phyloP scores from a whole-genome alignment of 2,329 filamentous ascomycete species.

The Phaeosphaeria sp. region DNA sequence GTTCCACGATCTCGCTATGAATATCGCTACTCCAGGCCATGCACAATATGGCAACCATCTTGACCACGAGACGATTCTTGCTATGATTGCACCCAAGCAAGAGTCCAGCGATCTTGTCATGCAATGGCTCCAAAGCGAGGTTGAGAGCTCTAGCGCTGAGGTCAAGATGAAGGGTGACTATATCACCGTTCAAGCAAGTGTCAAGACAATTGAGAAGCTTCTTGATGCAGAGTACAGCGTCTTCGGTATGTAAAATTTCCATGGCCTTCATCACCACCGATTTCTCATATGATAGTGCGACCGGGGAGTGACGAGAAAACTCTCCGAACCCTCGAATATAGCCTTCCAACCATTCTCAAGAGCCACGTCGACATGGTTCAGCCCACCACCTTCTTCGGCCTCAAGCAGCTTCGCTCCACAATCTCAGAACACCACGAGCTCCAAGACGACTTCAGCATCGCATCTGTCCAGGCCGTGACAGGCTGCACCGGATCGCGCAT shows the following conservation, averaged over 20 bases:
- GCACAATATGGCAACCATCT: conserved; percentile 61
- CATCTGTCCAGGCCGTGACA: conserved; percentile 16
- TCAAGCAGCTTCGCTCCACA: conserved; percentile 22
- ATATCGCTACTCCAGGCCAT: conserved; percentile 58
- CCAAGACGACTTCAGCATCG: conserved; percentile 8
- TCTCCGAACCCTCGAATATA: conserved; percentile 20
- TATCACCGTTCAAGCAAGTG: conserved; percentile 57
- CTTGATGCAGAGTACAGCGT: conserved; percentile 53
- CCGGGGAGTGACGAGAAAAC: conserved; percentile 15
- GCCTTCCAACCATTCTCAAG: conserved; percentile 39
- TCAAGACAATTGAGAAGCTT: conserved; percentile 57
- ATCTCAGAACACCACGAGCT: conserved; percentile 23
- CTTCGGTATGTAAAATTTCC: conserved; percentile 51
- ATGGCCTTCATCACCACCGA: too few relatives aligned
- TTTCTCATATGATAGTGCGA: conserved; percentile 10
- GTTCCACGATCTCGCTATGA: conserved; percentile 28
- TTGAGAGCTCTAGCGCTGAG: conserved; percentile 44
- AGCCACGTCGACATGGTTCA: conserved; percentile 55
- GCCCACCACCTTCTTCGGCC: conserved; percentile 55
- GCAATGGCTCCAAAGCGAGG: conserved; percentile 60
- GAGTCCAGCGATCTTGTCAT: conserved; percentile 58
- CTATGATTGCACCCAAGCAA: conserved; percentile 58
- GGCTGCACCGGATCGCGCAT: conserved; percentile 23
- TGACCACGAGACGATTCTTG: conserved; percentile 54
- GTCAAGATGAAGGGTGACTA: conserved; percentile 60